A percentile compares a stretch with the other conserved stretches of the same genome.
These are phyloP conservation scores for Saprolegnia parasitica DNA, from an alignment of 352 stramenopile genomes.

Conservation along the genomic window DNA sequence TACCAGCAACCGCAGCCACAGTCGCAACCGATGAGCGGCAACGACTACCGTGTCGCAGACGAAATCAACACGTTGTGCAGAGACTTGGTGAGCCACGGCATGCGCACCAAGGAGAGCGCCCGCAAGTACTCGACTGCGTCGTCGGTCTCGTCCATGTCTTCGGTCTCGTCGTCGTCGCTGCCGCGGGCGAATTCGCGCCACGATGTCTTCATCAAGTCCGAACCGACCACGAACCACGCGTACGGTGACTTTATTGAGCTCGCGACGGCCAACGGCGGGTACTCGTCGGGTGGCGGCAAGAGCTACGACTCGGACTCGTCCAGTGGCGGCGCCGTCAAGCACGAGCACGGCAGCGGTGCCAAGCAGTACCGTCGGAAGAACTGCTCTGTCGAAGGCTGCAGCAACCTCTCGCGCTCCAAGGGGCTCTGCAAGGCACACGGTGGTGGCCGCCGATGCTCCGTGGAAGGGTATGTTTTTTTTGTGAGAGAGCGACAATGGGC, in stretches of 20 bases:
- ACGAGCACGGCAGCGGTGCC: conserved; percentile 32
- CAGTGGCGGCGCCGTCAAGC: conserved; percentile 20
- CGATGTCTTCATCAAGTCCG: conserved; percentile 4
- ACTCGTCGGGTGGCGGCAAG: conserved; percentile 24
- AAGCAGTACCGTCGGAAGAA: conserved; percentile 77
- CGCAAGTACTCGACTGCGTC: background rate
- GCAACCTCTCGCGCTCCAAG: conserved; percentile 69
- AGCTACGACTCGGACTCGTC: conserved; percentile 29
- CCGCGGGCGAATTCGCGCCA: background rate
- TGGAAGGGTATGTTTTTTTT: conserved; percentile 40
- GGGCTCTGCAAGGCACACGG: conserved; percentile 77
- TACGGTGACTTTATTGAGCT: conserved; percentile 15
- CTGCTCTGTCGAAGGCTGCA: conserved; percentile 68
- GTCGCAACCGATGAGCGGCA: background rate
- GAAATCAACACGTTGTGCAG: conserved; percentile 28
- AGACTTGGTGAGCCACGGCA: conserved; percentile 26
- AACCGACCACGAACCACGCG: background rate
- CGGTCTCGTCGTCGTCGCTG: background rate
- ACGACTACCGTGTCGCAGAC: conserved; percentile 28
- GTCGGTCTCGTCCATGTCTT: background rate
- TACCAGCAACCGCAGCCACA: background rate
- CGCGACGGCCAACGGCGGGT: conserved; percentile 16
- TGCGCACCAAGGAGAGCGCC: conserved; percentile 24
- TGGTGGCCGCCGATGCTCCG: conserved; percentile 65
- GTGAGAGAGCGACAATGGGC: no score